Base-by-base conservation (phyloP, 1,284 basidiomycete species). In the Papiliotrema nemorosa region DNA sequence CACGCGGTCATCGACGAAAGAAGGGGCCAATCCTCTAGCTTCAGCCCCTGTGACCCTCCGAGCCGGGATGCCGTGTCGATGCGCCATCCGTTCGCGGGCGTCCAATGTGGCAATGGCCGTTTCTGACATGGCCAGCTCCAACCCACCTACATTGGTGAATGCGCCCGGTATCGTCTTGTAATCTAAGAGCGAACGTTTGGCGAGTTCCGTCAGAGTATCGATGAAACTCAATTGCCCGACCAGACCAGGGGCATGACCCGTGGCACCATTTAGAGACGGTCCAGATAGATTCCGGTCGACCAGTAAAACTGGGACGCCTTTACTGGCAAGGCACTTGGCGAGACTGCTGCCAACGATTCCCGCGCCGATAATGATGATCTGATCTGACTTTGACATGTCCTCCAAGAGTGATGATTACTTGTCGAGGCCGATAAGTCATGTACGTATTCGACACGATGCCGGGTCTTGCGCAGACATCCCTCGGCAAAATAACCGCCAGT, bases 301-400 rank as follows among this genome's bases (percentile, higher is more conserved):
- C 25, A 75, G 72, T 1, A 78, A 70, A 12, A 74, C 77, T 51
- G 76, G 70, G 0, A 75, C 76, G 6, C 74, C 80, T 2, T 76
- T 63, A n/a, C 77, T 73, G 4, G 76, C 69, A 3, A 62, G 43
- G 1, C 59, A 59, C 44, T 79, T 73, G 37, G 79, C 74, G 14
- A 72, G 53, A 26, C 62, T 59, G 7, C 72, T 54, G 18, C 73
- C 64, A 39, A 63, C 53, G 26, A 62, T 62, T 44, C 63, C 59
- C 3, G 59, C 49, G n/a, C 57, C 59, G 37, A 62, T 47, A n/a
- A 43, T 38, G 9, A 33, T 16, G 31, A 33, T 33, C n/a, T n/a
- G n/a, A n/a, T n/a, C n/a, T n/a, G n/a, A n/a, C n/a, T n/a, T n/a
- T n/a, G n/a, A n/a, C n/a, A n/a, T n/a, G n/a, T n/a, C n/a, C n/a